Evolutionary conservation across 345 rosid genomes (phyloP), one percentile per base, ranked within the genome.

Genomic region (Mangifera indica): DNA sequence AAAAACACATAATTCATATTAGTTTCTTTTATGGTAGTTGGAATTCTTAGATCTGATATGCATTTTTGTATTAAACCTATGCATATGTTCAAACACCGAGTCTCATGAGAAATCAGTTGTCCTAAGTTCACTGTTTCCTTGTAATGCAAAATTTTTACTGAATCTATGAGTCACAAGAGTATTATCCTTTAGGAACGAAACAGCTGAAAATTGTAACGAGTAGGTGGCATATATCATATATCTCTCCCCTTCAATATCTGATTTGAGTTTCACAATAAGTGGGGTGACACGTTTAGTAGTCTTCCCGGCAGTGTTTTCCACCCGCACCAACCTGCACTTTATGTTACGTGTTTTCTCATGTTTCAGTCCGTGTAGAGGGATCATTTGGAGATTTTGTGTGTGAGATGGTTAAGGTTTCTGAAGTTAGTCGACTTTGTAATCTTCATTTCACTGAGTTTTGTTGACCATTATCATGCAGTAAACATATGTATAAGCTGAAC

Each of bases 11-110:
- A 15, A 54, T 54, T 45, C 13, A 10, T 40, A 24, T 64, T 22
- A 42, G 49, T 69, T 49, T 37, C 29, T 56, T 69, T 40, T 26
- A 22, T 56, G n/a, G 12, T 17, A 2, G 42, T 48, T 72, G 32
- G 51, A 44, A 58, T 48, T 52, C 54, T 57, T 73, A n/a, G 24
- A 40, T 15, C 18, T 63, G 52, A 12, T 18, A 57, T 44, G 63
- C 20, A 37, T 12, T 15, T 63, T 29, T 44, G 18, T 67, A 18
- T 2, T 25, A 18, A 26, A 34, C 5, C 10, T 17, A 20, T 45
- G 34, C 15, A 63, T 42, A 11, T 20, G 14, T 4, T 7, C 32
- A 20, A 12, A 20, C 45, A 44, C 22, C 12, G 13, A 20, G 11
- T 42, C n/a, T 10, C 1, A 56, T 42, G 54, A 14, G 22, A 45